These are phyloP conservation scores for Rhodofomes roseus DNA, from an alignment of 1,284 basidiomycete species.

Conservation along the genomic window DNA sequence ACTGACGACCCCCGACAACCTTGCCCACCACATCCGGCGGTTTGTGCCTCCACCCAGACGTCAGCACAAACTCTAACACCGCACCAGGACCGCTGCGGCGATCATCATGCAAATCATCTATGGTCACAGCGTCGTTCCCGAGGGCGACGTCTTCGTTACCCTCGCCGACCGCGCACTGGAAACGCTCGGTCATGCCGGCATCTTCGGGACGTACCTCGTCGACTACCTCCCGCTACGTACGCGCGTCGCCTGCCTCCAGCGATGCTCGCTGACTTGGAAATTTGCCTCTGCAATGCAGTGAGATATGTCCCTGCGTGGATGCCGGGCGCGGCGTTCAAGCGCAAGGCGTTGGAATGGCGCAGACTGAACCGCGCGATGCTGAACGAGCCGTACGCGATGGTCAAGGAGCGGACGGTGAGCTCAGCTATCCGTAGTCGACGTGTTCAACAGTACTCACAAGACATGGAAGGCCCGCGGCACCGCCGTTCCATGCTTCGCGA, in stretches of 20 bases:
- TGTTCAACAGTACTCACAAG: background rate
- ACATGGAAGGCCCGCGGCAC: conserved; percentile 15
- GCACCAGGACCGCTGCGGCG: conserved; percentile 16
- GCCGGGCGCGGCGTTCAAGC: conserved; percentile 25
- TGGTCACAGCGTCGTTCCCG: conserved; percentile 25
- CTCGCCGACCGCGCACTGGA: conserved; percentile 33
- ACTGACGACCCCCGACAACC: conserved; percentile 11
- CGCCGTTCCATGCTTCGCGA: conserved; percentile 14
- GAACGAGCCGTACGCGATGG: conserved; percentile 22
- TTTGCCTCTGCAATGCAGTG: too few species aligned
- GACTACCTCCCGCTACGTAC: conserved; percentile 27
- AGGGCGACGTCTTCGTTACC: conserved; percentile 40
- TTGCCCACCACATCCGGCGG: conserved; percentile 18
- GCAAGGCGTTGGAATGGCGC: conserved; percentile 16
- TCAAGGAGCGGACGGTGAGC: conserved; percentile 21
- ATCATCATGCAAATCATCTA: conserved; percentile 25
- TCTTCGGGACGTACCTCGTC: conserved; percentile 27
- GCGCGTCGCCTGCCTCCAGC: background rate
- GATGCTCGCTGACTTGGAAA: background rate
- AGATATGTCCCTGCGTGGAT: conserved; percentile 22
- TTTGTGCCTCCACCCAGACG: background rate
- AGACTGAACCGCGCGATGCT: conserved; percentile 16
- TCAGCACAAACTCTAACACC: background rate
- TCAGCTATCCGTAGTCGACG: conserved; percentile 5
- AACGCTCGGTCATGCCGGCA: conserved; percentile 20